phyloP scores from a whole-genome alignment of 106 monocot species.

The Acorus gramineus region DNA sequence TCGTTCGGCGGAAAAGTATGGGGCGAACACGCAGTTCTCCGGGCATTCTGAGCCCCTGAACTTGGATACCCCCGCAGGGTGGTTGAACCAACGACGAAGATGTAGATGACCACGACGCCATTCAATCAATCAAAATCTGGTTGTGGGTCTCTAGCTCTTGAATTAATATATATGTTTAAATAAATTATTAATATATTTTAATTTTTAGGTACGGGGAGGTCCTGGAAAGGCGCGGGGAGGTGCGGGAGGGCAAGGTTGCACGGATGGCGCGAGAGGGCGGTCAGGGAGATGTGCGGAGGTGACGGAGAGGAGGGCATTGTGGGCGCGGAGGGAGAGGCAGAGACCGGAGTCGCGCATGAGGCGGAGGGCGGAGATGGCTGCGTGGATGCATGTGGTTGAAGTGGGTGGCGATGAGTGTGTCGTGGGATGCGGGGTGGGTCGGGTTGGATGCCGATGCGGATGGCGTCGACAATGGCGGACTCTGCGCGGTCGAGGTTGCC shows the following conservation, averaged over 20 bases:
- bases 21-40: too few relatives aligned
- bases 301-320: constrained; percentile 67
- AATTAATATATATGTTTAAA: too few relatives aligned
- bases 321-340: constrained; percentile 57
- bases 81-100: too few relatives aligned
- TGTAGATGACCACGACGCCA: too few relatives aligned
- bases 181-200: too few relatives aligned
- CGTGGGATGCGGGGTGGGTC: constrained; percentile 83
- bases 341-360: constrained; percentile 62
- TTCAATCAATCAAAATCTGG: too few relatives aligned
- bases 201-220: constrained; percentile 10
- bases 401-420: constrained; percentile 56
- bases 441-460: constrained; percentile 61
- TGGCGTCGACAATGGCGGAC: constrained; percentile 51
- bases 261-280: constrained; percentile 35
- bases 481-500: constrained; percentile 60
- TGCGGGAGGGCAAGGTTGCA: constrained; percentile 60
- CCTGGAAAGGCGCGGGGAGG: constrained; percentile 57
- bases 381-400: constrained; percentile 36
- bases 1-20: too few relatives aligned
- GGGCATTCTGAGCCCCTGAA: too few relatives aligned
- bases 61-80: too few relatives aligned
- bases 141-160: too few relatives aligned
- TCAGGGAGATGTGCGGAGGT: constrained; percentile 21
- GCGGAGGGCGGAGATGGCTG: constrained; percentile 32